phyloP scores from a whole-genome alignment of 2,329 filamentous ascomycete genomes.

The Ceratocystis variospora region DNA sequence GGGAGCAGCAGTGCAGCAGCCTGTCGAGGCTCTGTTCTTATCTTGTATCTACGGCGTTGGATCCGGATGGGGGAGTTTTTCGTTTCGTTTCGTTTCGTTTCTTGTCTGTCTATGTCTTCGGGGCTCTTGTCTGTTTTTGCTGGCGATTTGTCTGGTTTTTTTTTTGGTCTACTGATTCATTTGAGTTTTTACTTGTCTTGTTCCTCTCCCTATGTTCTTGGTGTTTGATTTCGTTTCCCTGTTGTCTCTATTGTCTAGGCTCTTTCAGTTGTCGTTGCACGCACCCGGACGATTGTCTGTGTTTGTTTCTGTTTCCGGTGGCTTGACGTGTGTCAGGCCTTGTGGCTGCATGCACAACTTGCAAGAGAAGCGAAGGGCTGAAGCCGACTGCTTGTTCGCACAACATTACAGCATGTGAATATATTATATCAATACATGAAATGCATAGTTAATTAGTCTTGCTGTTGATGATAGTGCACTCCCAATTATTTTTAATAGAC shows the following conservation, averaged over 20 bases:
- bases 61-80: neutral
- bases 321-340: neutral
- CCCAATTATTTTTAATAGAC: too few species aligned
- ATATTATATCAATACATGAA: neutral
- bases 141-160: neutral
- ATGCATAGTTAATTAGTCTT: neutral
- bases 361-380: neutral
- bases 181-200: neutral
- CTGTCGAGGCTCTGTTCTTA: neutral
- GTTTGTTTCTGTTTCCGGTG: neutral
- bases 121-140: neutral
- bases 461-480: too few species aligned
- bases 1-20: too few species aligned
- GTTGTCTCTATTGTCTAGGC: neutral
- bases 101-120: neutral
- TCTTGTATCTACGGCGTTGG: conserved; percentile 1
- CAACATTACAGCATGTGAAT: conserved; percentile 1
- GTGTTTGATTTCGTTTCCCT: too few species aligned
- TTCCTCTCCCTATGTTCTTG: neutral
- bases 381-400: neutral
- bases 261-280: neutral
- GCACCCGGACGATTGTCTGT: neutral
- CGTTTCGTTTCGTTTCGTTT: too few species aligned
- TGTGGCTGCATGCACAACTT: neutral
- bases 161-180: neutral